Evolutionary conservation across 2,329 filamentous ascomycete genomes (phyloP), one percentile per base, ranked within the genome.

Genomic region (Ceratocystis diversiconidia): DNA sequence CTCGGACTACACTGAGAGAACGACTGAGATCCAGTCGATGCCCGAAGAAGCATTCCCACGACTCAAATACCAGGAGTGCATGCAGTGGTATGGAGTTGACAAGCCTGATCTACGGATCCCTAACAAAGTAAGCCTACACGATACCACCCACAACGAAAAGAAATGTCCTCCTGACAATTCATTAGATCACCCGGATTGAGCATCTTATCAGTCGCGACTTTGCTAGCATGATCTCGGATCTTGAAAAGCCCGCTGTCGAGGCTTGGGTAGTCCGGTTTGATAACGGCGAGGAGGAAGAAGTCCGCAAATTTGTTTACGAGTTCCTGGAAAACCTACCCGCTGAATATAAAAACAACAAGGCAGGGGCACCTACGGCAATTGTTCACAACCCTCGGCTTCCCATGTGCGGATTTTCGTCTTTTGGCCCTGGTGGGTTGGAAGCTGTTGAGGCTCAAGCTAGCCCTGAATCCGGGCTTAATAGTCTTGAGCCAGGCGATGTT

Each of bases 71-170:
- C 74, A 87, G 41, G 79, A 88, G 48, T 88, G 87, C 19, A 97
- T 99, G 86, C 77, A 81, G 1, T 78, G 76, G 2, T 95, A 92
- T 71, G 94, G 94, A 10, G 88, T 85, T 3, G 94, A 99, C 75
- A 99, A 99, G 74, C 94, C 94, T 3, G 94, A 99, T 72, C 76
- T 92, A 8, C 84, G 94, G 19, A 87, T 92, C 46, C 82, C 83
- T 1, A 85, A 85, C 30, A 76, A 82, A 71, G 86, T 89, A 73
- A 63, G 78, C 73, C 4, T 30, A 17, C 5, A 28, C 6, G n/a
- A 61, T 44, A 28, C 62, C 12, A 6, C 36, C 52, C 17, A 22
- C 3, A 0, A 5, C 0, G 3, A 15, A n/a, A 28, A 50, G 22
- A 22, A n/a, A n/a, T 1, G 1, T 22, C 6, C 7, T 30, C 12